Evolutionary conservation across 2,329 filamentous ascomycete genomes (phyloP).

Genomic region (Alternaria triticimaculans): DNA sequence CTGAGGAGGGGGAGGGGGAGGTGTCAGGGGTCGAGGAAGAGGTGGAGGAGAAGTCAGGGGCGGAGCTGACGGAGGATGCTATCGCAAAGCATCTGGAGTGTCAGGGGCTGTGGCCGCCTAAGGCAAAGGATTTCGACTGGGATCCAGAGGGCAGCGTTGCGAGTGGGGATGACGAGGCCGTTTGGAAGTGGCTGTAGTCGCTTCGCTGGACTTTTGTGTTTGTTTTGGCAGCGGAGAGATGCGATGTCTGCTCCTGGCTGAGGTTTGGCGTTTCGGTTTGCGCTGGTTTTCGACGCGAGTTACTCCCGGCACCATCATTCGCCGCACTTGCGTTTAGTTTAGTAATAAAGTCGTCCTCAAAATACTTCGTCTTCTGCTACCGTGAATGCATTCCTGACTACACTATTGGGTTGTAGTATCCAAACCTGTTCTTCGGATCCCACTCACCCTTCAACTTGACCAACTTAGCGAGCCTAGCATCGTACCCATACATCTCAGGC

Average conservation of each 20-base stretch:
- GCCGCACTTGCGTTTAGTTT: neutral
- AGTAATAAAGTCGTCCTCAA: neutral
- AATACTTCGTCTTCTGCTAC: neutral
- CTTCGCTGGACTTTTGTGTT: neutral
- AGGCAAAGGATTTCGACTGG: conserved; percentile 1
- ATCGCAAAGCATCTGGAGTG: conserved; percentile 6
- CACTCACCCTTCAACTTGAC: conserved; percentile 35
- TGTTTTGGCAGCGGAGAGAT: neutral
- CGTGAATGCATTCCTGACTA: neutral
- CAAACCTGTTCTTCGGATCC: conserved; percentile 39
- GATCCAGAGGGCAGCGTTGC: conserved; percentile 4
- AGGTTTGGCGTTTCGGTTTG: neutral
- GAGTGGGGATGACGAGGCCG: neutral
- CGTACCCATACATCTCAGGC: conserved; percentile 41
- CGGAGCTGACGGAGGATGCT: conserved; percentile 13
- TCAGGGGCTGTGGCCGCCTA: neutral
- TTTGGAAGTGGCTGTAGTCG: conserved; percentile 5
- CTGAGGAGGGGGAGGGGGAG: neutral
- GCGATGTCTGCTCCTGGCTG: neutral
- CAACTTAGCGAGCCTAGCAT: conserved; percentile 34
- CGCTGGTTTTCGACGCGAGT: neutral
- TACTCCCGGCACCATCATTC: neutral
- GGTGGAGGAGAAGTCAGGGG: conserved; percentile 1
- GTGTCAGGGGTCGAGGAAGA: neutral
- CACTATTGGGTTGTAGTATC: conserved; percentile 34